These are phyloP conservation scores for Scleroderma bovista DNA, from an alignment of 768 basidiomycete genomes.

Conservation along the genomic window DNA sequence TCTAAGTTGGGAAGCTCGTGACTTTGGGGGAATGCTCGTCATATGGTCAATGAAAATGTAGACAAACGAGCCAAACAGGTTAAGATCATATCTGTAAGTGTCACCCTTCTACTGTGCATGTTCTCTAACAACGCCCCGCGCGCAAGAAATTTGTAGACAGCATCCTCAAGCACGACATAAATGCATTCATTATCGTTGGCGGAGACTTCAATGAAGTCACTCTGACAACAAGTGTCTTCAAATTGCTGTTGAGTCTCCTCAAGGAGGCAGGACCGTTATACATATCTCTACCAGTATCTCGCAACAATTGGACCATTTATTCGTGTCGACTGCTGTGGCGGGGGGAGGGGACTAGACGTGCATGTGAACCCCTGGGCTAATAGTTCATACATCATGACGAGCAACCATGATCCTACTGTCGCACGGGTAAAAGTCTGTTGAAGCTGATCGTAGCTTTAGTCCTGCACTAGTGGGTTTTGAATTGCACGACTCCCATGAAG, in stretches of 20 bases:
- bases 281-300: constrained; percentile 57
- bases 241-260: constrained; percentile 36
- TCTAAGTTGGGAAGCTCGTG: constrained; percentile 55
- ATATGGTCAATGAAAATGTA: constrained; percentile 51
- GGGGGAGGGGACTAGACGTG: constrained; percentile 47
- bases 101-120: neutral
- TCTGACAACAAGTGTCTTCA: constrained; percentile 48
- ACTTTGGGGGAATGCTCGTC: constrained; percentile 49
- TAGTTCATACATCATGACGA: constrained; percentile 36
- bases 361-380: constrained; percentile 58
- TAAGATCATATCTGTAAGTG: constrained; percentile 43
- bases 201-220: constrained; percentile 62
- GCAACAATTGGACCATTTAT: constrained; percentile 55
- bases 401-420: constrained; percentile 60
- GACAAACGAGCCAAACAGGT: constrained; percentile 47
- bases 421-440: constrained; percentile 44
- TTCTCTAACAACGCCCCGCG: neutral
- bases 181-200: constrained; percentile 47
- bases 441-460: neutral
- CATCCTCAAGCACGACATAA: constrained; percentile 36
- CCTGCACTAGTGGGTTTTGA: no score
- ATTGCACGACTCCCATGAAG: no score
- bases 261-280: constrained; percentile 53
- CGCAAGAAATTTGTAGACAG: constrained; percentile 43
- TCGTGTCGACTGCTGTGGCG: constrained; percentile 43